Evolutionary conservation across 148 eudicot species (phyloP).

Genomic region (Spergularia bocconei): DNA sequence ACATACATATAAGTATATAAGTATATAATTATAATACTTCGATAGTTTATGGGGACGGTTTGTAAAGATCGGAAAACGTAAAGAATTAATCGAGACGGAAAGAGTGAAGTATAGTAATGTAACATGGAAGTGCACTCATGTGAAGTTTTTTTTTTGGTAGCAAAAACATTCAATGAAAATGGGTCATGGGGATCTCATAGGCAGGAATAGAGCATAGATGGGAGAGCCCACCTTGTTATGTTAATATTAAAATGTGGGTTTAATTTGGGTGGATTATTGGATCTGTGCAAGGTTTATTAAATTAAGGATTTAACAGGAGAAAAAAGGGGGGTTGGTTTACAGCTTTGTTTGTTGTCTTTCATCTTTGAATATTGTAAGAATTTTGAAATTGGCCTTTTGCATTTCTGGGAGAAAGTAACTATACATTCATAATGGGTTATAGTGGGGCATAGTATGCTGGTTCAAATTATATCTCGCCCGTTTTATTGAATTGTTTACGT

Average conservation of each 20-base stretch:
- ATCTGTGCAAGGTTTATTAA: slow-evolving; percentile 18
- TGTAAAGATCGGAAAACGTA: too few species aligned
- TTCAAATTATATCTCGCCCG: too few species aligned
- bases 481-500: background rate
- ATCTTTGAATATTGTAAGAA: slow-evolving; percentile 18
- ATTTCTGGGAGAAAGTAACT: slow-evolving; percentile 25
- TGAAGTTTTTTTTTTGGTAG: background rate
- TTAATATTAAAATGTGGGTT: slow-evolving; percentile 12
- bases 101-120: background rate
- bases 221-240: background rate
- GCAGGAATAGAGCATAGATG: slow-evolving; percentile 16
- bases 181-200: slow-evolving; percentile 11
- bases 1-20: too few species aligned
- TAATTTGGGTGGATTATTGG: slow-evolving; percentile 17
- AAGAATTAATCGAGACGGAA: too few species aligned
- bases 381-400: slow-evolving; percentile 14
- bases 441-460: slow-evolving; percentile 1
- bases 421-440: slow-evolving; percentile 19
- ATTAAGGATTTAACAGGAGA: background rate
- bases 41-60: too few species aligned
- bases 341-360: slow-evolving; percentile 24
- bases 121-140: slow-evolving; percentile 3
- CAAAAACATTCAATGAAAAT: background rate
- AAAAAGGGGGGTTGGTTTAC: slow-evolving; percentile 9
- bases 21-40: too few species aligned